Evolutionary conservation across 345 rosid species (phyloP).

Genomic region (Populus alba): DNA sequence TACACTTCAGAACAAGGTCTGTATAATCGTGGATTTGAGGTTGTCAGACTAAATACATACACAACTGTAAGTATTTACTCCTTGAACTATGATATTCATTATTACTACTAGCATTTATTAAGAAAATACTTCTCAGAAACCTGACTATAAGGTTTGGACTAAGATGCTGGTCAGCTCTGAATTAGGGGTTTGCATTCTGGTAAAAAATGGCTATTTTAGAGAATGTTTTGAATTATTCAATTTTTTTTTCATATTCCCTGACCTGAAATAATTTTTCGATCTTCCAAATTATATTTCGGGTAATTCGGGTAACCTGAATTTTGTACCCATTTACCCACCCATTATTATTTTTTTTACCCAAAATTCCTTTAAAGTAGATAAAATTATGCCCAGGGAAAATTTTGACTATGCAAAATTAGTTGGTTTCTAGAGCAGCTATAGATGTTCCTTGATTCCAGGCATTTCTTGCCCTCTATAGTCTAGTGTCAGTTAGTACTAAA

Average conservation of each 20-base stretch:
- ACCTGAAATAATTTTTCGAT: too few relatives aligned
- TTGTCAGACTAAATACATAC: constrained; percentile 83
- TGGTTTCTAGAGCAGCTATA: neutral
- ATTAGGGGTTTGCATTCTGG: too few relatives aligned
- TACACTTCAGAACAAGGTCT: constrained; percentile 76
- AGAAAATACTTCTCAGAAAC: neutral
- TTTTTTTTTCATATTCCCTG: too few relatives aligned
- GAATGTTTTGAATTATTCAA: too few relatives aligned
- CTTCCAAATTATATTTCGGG: too few relatives aligned
- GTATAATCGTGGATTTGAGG: constrained; percentile 84
- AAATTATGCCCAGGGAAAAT: too few relatives aligned
- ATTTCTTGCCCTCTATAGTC: neutral
- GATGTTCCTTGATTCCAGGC: neutral
- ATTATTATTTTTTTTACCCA: too few relatives aligned
- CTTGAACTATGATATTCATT: neutral
- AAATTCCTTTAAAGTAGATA: too few relatives aligned
- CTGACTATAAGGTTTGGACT: neutral
- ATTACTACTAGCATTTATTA: neutral
- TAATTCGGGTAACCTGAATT: too few relatives aligned
- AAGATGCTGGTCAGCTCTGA: neutral
- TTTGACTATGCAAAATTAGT: too few relatives aligned
- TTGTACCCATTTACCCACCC: too few relatives aligned
- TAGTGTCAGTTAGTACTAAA: neutral
- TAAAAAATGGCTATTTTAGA: too few relatives aligned
- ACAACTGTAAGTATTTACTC: constrained; percentile 64